Evolutionary conservation across 495 filamentous ascomycete species (phyloP), one percentile per base, ranked within the genome.

Genomic region (Neurospora sp.): DNA sequence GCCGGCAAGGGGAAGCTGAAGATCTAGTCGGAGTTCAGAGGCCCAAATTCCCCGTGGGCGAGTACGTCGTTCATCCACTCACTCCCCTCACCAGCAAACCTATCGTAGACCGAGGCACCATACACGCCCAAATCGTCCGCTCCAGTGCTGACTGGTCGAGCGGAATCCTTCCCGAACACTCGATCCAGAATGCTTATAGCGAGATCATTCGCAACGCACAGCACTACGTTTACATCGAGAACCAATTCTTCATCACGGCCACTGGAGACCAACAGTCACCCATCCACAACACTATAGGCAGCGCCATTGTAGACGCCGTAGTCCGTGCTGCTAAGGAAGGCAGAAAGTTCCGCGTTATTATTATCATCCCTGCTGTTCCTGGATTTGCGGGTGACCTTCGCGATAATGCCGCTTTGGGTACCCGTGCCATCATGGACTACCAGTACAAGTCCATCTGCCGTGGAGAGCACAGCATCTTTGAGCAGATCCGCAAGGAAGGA

Each of bases 201-300:
- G 92, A 97, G 70, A 81, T 94, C 35, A 99, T 98, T 74, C 82
- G 89, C 37, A 91, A 91, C 70, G 95, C 95, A 0, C 81, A 95
- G 81, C 93, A 98, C 78, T 97, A 90, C 78, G 91, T 98, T 68
- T 98, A 98, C 82, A 97, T 98, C 74, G 94, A 98, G 80, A 98
- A 98, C 76, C 95, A 98, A 75, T 97, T 98, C 84, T 98, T 98
- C 86, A 96, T 97, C 77, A 97, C 94, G 12, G 94, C 95, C 9
- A 98, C 95, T 1, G 94, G 95, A 14, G 91, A 95, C 37, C 79
- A 97, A 42, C 94, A 98, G 81, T 80, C 82, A 0, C 95, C 94
- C 2, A 89, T 98, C 68, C 89, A 93, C 78, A 99, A 99, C 80
- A 90, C 87, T 16, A 91, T 98, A 72, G 96, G 96, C 8, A 84